Percentiles rank a stretch among this genome's conserved stretches.
Conservation (phyloP, 1,139 yeast species). For the Yamadazyma membranifaciens region DNA sequence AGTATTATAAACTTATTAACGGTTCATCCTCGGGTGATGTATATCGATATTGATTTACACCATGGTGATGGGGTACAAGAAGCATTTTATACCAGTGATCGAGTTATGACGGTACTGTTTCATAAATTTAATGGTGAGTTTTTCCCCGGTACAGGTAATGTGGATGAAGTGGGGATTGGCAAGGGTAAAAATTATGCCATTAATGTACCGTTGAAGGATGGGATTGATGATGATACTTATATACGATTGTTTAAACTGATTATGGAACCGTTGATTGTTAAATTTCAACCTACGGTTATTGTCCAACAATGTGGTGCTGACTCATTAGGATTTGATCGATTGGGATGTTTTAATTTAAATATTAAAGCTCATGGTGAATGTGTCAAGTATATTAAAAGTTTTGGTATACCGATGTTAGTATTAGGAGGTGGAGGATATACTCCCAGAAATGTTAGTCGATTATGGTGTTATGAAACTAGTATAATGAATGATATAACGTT, state of each 20-base stretch:
- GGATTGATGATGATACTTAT: conserved; percentile 88
- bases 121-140: conserved; percentile 95
- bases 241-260: conserved; percentile 71
- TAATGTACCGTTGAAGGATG: conserved; percentile 88
- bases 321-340: conserved; percentile 84
- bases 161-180: conserved; percentile 85
- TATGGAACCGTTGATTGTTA: conserved; percentile 80
- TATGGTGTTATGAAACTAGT: conserved; percentile 96
- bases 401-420: conserved; percentile 86
- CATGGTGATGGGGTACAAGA: conserved; percentile 99
- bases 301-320: conserved; percentile 95
- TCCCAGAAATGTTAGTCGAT: conserved; percentile 87
- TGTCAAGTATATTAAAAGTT: conserved; percentile 82
- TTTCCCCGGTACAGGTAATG: conserved; percentile 94
- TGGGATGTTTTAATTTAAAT: conserved; percentile 89
- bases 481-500: conserved; percentile 76
- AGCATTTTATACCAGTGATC: conserved; percentile 92
- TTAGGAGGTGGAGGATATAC: conserved; percentile 99
- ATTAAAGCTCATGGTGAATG: conserved; percentile 96
- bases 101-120: conserved; percentile 97
- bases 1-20: conserved; percentile 87
- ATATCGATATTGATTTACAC: conserved; percentile 94
- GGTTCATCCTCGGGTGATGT: conserved; percentile 92
- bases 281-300: conserved; percentile 80
- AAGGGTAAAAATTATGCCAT: conserved; percentile 85